Base-by-base conservation (phyloP, 495 filamentous ascomycete species). In the Aspergillus baeticus region DNA sequence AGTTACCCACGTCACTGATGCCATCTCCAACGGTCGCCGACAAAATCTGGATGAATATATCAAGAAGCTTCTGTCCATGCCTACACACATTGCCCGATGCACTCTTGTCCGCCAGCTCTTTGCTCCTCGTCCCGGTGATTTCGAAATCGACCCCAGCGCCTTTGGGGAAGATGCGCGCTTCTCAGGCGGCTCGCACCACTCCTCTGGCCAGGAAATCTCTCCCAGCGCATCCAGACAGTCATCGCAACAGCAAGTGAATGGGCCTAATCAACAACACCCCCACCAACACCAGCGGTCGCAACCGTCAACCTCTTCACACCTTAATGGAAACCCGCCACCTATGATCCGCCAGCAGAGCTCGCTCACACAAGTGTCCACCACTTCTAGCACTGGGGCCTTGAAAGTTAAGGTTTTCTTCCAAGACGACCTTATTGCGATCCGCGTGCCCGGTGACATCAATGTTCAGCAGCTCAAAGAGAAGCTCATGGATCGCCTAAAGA, bases 1-100 rank as follows among this genome's bases (percentile, higher is more conserved):
- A 18, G 93, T 98, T 62, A 96, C 92, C 54, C 95, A 96, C 72
- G 95, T 98, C 49, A 98, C 95, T 14, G 95, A 97, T 66, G 90
- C 90, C 6, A 97, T 98, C 63, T 96, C 92, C 35, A 91, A 96
- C 60, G 94, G 91, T 29, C 85, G 94, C 45, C 85, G 92, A 43
- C 87, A 91, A 60, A 96, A 92, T 67, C 77, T 98, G 11, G 92
- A 98, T 65, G 87, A 92, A 53, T 98, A 98, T 60, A 90, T 98
- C 62, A 92, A 92, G 71, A 91, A 92, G 58, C 82, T 98, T 7
- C 76, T 98, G 3, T 79, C 84, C 29, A 87, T 97, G 71, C 86
- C 91, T 7, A 73, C 84, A 5, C 88, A 97, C 63, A 97, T 98
- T 50, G 81, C 91, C 5, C 83, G 82, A 51, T 92, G 90, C 68